Evolutionary conservation across 345 rosid species (phyloP).

Genomic region (Eucalyptus microcorys): DNA sequence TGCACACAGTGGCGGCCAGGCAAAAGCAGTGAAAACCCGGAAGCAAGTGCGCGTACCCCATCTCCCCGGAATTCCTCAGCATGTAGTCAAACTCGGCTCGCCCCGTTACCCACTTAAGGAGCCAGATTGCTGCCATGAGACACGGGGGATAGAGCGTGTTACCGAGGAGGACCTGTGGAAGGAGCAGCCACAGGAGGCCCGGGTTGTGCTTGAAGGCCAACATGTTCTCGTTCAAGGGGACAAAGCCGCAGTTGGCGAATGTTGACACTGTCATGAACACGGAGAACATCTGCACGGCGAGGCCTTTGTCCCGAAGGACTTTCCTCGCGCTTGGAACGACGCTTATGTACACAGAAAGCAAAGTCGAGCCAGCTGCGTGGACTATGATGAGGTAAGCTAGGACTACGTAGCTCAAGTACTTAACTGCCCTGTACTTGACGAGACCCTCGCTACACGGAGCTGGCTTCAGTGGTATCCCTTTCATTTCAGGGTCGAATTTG

Average conservation of each 20-base stretch:
- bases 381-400: slow-evolving; percentile 21
- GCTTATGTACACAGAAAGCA: slow-evolving; percentile 18
- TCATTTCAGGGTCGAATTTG: neutral
- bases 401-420: slow-evolving; percentile 18
- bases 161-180: slow-evolving; percentile 42
- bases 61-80: slow-evolving; percentile 13
- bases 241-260: slow-evolving; percentile 44
- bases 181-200: slow-evolving; percentile 30
- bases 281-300: slow-evolving; percentile 24
- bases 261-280: slow-evolving; percentile 42
- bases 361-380: slow-evolving; percentile 17
- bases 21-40: slow-evolving; percentile 32
- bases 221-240: slow-evolving; percentile 76
- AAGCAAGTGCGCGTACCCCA: slow-evolving; percentile 38
- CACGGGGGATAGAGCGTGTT: slow-evolving; percentile 40
- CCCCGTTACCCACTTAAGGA: slow-evolving; percentile 13
- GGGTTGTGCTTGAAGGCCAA: slow-evolving; percentile 36
- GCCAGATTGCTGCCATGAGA: slow-evolving; percentile 20
- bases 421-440: neutral
- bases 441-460: neutral
- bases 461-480: neutral
- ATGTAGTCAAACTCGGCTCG: slow-evolving; percentile 17
- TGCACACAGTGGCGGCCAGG: slow-evolving; percentile 34
- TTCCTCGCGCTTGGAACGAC: slow-evolving; percentile 19
- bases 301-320: slow-evolving; percentile 21